phyloP scores from a whole-genome alignment of 257 asterid species.

The Solanum stenotomum region DNA sequence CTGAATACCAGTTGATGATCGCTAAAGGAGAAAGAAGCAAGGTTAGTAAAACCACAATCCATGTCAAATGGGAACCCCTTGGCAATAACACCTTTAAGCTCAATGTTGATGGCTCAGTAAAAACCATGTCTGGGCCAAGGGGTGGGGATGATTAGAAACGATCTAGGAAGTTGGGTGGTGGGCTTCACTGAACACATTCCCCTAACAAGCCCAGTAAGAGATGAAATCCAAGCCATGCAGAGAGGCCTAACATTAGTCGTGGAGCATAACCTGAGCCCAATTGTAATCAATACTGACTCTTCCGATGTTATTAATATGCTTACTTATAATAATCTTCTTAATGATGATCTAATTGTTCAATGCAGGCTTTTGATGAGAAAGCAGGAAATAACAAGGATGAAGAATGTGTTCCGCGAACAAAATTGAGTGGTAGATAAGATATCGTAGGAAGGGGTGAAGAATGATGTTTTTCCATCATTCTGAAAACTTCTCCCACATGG shows the following conservation, averaged over 20 bases:
- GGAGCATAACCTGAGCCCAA: neutral
- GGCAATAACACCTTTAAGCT: neutral
- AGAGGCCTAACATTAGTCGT: neutral
- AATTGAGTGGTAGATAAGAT: neutral
- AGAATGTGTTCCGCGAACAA: neutral
- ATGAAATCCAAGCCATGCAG: neutral
- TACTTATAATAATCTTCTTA: too few relatives aligned
- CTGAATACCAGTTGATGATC: neutral
- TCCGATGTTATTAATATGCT: neutral
- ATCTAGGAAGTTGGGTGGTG: neutral
- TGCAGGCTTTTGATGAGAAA: neutral
- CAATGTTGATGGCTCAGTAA: neutral
- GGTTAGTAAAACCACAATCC: too few relatives aligned
- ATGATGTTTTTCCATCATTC: neutral
- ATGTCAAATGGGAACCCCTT: neutral
- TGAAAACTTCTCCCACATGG: neutral
- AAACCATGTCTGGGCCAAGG: neutral
- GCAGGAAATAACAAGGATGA: neutral
- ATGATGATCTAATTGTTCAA: too few relatives aligned
- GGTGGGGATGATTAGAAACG: neutral
- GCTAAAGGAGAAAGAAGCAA: neutral
- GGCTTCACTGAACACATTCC: neutral
- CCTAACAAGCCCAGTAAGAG: neutral
- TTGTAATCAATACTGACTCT: too few relatives aligned
- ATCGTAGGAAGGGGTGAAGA: neutral